Percentiles rank a stretch among this genome's conserved stretches.
Evolutionary conservation across 306 rosid species (phyloP).

Genomic region (Fagus crenata): DNA sequence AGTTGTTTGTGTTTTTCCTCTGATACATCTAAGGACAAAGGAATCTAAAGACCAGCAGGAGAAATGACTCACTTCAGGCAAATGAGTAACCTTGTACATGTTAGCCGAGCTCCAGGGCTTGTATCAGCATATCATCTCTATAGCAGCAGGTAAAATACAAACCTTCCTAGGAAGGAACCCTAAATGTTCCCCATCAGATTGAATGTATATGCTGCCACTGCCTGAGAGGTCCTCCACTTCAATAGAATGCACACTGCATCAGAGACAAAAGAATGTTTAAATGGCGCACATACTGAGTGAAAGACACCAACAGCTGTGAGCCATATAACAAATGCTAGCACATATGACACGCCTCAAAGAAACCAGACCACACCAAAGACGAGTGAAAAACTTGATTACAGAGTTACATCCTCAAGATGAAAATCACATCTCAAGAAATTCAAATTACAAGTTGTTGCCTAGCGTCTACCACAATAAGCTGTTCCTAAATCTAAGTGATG

Average conservation of each 20-base stretch:
- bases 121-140: conserved; percentile 81
- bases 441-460: too few species aligned
- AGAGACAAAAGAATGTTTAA: conserved; percentile 10
- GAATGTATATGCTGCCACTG: conserved; percentile 59
- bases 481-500: too few species aligned
- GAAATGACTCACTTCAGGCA: conserved; percentile 1
- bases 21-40: not conserved
- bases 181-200: conserved; percentile 90
- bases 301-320: too few species aligned
- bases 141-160: conserved; percentile 63
- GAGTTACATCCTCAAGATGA: too few species aligned
- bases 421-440: too few species aligned
- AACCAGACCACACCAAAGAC: too few species aligned
- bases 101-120: conserved; percentile 1
- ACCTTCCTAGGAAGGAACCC: conserved; percentile 88
- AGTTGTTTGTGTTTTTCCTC: not conserved
- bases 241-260: conserved; percentile 56
- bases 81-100: not conserved
- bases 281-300: not conserved
- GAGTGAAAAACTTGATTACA: too few species aligned
- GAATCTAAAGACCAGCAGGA: not conserved
- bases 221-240: conserved; percentile 79
- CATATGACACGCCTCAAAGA: too few species aligned
- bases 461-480: too few species aligned
- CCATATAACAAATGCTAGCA: too few species aligned